Evolutionary conservation across 371 early-diverging fungal genomes (phyloP).

Genomic region (Mucor mucedo): DNA sequence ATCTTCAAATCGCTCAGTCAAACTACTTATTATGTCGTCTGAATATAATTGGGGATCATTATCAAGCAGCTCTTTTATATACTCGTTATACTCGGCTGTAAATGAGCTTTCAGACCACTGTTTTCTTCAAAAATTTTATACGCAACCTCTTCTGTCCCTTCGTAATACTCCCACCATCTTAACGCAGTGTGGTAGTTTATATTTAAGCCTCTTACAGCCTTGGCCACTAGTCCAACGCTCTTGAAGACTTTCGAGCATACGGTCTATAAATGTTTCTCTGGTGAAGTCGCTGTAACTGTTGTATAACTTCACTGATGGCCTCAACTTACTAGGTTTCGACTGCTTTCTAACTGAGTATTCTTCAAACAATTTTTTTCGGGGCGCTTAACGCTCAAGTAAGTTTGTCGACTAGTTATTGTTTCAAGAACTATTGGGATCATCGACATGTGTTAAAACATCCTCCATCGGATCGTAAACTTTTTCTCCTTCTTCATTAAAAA

Average conservation of each 20-base stretch:
- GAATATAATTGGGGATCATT: slow-evolving; percentile 17
- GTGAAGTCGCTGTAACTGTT: slow-evolving; percentile 15
- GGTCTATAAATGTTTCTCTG: slow-evolving; percentile 19
- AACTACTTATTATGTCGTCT: slow-evolving; percentile 6
- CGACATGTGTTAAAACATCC: slow-evolving; percentile 16
- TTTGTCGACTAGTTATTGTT: slow-evolving; percentile 18
- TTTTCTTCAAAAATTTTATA: slow-evolving; percentile 18
- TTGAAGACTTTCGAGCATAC: slow-evolving; percentile 18
- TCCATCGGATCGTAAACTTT: slow-evolving; percentile 22
- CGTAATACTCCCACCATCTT: slow-evolving; percentile 18
- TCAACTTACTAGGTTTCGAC: slow-evolving; percentile 11
- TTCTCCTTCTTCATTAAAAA: slow-evolving; percentile 19
- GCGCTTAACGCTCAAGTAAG: background rate
- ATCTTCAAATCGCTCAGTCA: slow-evolving; percentile 12
- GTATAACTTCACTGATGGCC: slow-evolving; percentile 10
- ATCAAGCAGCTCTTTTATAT: slow-evolving; percentile 16
- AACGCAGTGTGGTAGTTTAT: slow-evolving; percentile 14
- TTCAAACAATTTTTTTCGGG: too few relatives aligned
- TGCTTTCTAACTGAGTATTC: background rate
- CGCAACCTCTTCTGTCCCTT: slow-evolving; percentile 15
- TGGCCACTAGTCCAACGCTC: slow-evolving; percentile 16
- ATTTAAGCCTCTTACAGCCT: slow-evolving; percentile 14
- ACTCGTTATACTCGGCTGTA: slow-evolving; percentile 11
- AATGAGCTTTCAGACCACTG: slow-evolving; percentile 14
- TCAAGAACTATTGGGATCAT: slow-evolving; percentile 21